phyloP scores from a whole-genome alignment of 768 basidiomycete genomes.

The Collybia mongolica region DNA sequence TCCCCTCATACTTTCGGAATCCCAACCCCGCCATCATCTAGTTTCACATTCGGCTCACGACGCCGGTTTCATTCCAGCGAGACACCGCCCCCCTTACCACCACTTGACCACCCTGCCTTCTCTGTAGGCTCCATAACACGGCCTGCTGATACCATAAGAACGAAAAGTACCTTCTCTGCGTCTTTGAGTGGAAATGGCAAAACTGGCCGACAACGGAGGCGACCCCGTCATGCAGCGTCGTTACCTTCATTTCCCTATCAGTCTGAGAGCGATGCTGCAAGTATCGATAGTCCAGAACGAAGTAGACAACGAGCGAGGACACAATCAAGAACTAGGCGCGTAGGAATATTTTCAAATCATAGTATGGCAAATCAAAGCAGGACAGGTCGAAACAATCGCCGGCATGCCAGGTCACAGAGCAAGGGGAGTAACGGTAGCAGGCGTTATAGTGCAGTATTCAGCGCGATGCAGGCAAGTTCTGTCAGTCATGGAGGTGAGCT shows the following conservation, averaged over 20 bases:
- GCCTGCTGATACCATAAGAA: neutral
- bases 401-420: slow-evolving; percentile 28
- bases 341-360: slow-evolving; percentile 8
- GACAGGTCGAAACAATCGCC: neutral
- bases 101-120: slow-evolving; percentile 46
- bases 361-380: slow-evolving; percentile 10
- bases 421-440: slow-evolving; percentile 35
- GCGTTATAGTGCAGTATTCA: slow-evolving; percentile 60
- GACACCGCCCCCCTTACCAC: slow-evolving; percentile 52
- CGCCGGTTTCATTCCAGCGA: slow-evolving; percentile 26
- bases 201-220: slow-evolving; percentile 2
- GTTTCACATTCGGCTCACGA: slow-evolving; percentile 24
- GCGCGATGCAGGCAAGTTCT: slow-evolving; percentile 42
- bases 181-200: neutral
- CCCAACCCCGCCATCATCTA: slow-evolving; percentile 25
- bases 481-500: slow-evolving; percentile 24
- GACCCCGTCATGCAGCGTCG: slow-evolving; percentile 19
- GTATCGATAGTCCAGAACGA: neutral
- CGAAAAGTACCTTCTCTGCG: neutral
- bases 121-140: slow-evolving; percentile 7
- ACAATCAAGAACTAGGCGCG: slow-evolving; percentile 8
- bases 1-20: slow-evolving; percentile 33
- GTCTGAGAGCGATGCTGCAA: slow-evolving; percentile 2
- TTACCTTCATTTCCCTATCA: slow-evolving; percentile 19
- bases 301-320: slow-evolving; percentile 14